phyloP scores from a whole-genome alignment of 169 alveolate species.

The Plasmodium vivax region DNA sequence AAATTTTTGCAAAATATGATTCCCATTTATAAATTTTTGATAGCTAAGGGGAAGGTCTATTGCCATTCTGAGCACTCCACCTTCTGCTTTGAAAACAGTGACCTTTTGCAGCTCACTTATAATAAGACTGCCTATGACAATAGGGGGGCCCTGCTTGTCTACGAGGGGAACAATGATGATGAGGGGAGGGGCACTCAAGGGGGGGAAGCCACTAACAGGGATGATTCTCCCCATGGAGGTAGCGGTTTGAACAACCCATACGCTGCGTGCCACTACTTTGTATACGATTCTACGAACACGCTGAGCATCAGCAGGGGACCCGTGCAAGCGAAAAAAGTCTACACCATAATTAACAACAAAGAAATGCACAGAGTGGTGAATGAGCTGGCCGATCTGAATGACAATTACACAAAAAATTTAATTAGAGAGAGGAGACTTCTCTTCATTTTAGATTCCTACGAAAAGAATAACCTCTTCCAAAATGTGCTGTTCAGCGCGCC shows the following conservation, averaged over 20 bases:
- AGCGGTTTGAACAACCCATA: background rate
- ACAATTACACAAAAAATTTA: constrained; percentile 43
- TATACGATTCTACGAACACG: constrained; percentile 12
- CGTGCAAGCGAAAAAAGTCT: background rate
- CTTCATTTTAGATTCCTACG: constrained; percentile 28
- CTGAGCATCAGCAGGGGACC: background rate
- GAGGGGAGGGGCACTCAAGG: background rate
- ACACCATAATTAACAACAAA: constrained; percentile 40
- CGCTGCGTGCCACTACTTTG: background rate
- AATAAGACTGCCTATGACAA: background rate
- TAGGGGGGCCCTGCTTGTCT: constrained; percentile 10
- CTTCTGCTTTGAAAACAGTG: constrained; percentile 3
- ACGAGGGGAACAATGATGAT: constrained; percentile 2
- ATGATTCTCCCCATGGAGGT: background rate
- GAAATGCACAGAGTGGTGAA: constrained; percentile 36
- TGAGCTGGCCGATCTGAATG: constrained; percentile 49
- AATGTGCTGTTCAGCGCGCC: constrained; percentile 14
- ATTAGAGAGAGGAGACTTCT: constrained; percentile 21
- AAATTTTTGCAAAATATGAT: constrained; percentile 57
- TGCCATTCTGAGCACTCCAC: constrained; percentile 15
- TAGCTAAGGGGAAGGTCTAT: constrained; percentile 38
- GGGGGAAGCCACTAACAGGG: background rate
- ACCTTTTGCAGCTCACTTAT: constrained; percentile 38
- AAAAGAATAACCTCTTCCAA: constrained; percentile 18
- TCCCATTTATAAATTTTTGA: constrained; percentile 43